phyloP scores from a whole-genome alignment of 495 filamentous ascomycete species.

The Trichocladium antarcticum region DNA sequence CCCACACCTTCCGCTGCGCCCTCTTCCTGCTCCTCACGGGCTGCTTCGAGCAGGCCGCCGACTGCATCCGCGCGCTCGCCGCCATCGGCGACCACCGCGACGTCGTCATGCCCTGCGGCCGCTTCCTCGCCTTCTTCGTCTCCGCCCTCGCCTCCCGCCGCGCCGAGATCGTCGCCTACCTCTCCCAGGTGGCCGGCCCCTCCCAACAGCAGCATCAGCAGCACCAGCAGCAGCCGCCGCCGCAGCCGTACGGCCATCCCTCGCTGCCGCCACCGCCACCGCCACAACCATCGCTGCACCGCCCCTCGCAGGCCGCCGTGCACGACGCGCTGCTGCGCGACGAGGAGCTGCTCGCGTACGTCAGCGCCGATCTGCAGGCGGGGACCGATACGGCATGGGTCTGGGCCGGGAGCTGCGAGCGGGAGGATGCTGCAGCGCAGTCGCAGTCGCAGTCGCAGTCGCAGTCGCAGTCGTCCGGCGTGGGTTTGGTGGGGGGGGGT shows the following conservation, averaged over 20 bases:
- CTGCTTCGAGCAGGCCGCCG: slow-evolving; percentile 58
- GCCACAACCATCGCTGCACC: slow-evolving; percentile 12
- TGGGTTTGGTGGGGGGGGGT: too few relatives aligned
- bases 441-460: too few relatives aligned
- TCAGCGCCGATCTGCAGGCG: slow-evolving; percentile 85
- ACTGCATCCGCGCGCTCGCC: slow-evolving; percentile 59
- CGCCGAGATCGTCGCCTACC: slow-evolving; percentile 33
- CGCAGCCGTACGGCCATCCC: slow-evolving; percentile 11
- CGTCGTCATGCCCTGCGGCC: slow-evolving; percentile 68
- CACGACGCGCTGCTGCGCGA: slow-evolving; percentile 54
- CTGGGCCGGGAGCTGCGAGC: slow-evolving; percentile 64
- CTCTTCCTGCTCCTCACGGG: slow-evolving; percentile 67
- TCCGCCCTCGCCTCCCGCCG: slow-evolving; percentile 50
- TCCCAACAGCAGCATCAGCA: too few relatives aligned
- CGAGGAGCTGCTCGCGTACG: slow-evolving; percentile 84
- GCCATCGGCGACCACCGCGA: slow-evolving; percentile 57
- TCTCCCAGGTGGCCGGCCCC: slow-evolving; percentile 23
- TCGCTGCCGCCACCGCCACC: neutral
- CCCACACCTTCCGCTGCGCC: slow-evolving; percentile 82
- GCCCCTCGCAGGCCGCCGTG: slow-evolving; percentile 17
- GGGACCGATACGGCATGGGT: slow-evolving; percentile 69
- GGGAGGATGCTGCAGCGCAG: too few relatives aligned
- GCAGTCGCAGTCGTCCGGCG: neutral
- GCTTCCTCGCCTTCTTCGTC: slow-evolving; percentile 76
- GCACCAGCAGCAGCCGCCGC: neutral